Evolutionary conservation across 2,329 filamentous ascomycete species (phyloP), one percentile per base, ranked within the genome.

Genomic region (Alternaria incomplexa): DNA sequence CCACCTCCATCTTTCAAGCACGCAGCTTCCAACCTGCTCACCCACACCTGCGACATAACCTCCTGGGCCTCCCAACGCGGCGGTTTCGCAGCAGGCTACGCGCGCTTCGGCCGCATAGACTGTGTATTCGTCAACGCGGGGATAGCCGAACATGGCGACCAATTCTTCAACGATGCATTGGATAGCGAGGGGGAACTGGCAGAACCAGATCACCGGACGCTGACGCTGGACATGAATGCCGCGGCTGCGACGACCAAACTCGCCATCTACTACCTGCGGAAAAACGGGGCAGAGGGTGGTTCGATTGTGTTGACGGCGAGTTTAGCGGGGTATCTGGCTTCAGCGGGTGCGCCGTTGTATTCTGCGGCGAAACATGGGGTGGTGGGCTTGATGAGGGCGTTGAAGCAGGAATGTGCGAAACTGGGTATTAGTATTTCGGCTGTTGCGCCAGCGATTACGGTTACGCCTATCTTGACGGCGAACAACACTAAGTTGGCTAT

Each of bases 281-380:
- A 81, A 68, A 81, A 80, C 36, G 45, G 61, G 23, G 71, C 71
- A 9, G 66, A 77, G 22, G 82, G 81, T 1, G 84, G 83, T 1
- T 79, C 77, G 46, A 83, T 85, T 55, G 81, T 82, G 3, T 73
- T 84, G 72, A 85, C 83, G 2, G 83, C 83, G 2, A 83, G 81
- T 70, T 65, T 85, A 58, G 84, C 84, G 2, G 84, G 83, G 0
- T 85, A 85, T 72, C 71, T 85, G 7, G 84, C 82, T 0, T 81
- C 79, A 58, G 82, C 83, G 11, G 83, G 83, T 1, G 81, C 82
- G 23, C 83, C 83, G 15, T 65, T 84, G 15, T 85, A 85, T 64
- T 82, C 79, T 26, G 83, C 83, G 20, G 84, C 84, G 10, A 85
- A 85, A 63, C 83, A 85, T 68, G 84, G 80, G 78, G 76, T 85